Evolutionary conservation across 2,329 filamentous ascomycete species (phyloP).

Genomic region (Neospermospora avenae): DNA sequence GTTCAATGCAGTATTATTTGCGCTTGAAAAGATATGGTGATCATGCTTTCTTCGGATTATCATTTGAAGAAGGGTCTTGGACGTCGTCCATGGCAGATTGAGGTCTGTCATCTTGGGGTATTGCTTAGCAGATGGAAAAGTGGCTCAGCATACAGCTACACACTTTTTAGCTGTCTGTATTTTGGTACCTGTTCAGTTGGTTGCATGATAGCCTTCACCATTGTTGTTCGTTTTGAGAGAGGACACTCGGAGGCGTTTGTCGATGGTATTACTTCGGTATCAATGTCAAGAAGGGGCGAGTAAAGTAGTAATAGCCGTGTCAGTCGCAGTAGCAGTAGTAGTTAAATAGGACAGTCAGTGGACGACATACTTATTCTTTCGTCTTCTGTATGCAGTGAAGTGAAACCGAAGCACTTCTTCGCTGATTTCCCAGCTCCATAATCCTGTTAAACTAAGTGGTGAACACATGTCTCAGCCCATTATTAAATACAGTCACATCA

Average conservation of each 20-base stretch:
- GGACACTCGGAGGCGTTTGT: slow-evolving; percentile 24
- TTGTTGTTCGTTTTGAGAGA: slow-evolving; percentile 31
- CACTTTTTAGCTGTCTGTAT: slow-evolving; percentile 26
- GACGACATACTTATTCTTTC: neutral
- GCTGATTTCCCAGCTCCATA: neutral
- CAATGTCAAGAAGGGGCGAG: slow-evolving; percentile 4
- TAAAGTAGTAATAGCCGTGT: slow-evolving; percentile 26
- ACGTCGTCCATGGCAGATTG: slow-evolving; percentile 13
- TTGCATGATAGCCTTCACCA: slow-evolving; percentile 27
- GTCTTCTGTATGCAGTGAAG: neutral
- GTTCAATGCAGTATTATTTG: slow-evolving; percentile 17
- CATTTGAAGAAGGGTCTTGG: slow-evolving; percentile 17
- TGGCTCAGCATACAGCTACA: slow-evolving; percentile 20
- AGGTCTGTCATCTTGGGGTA: slow-evolving; percentile 19
- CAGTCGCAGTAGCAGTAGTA: slow-evolving; percentile 8
- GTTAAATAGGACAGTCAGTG: slow-evolving; percentile 14
- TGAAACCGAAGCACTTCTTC: too few species aligned
- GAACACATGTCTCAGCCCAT: too few species aligned
- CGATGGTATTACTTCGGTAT: slow-evolving; percentile 11
- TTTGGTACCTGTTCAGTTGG: slow-evolving; percentile 23
- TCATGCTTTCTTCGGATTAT: slow-evolving; percentile 22
- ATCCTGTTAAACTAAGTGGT: neutral
- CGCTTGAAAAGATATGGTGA: slow-evolving; percentile 27
- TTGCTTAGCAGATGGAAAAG: slow-evolving; percentile 11
- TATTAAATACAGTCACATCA: too few species aligned